Base-by-base conservation (phyloP, 345 rosid genomes). In the Eucalyptus tenuipes region DNA sequence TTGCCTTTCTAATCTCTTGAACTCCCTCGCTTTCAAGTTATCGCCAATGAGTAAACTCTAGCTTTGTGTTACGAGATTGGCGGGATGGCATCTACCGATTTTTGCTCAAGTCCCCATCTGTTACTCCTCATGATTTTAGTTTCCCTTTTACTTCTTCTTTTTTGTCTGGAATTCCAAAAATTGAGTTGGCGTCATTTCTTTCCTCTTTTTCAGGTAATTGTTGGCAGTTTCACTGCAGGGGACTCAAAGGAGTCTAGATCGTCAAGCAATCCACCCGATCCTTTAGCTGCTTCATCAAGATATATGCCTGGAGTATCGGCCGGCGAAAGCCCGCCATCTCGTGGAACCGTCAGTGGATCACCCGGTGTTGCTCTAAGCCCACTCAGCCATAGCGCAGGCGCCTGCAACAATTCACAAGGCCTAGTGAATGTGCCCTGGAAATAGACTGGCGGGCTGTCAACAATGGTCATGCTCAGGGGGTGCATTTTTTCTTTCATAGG, bases 361-460 rank as follows among this genome's bases (percentile, higher is more conserved):
- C 92, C 96, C 1, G 93, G 94, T 40, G 93, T 93, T 13, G 88
- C 91, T 57, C 93, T 91, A 11, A 94, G 95, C 91, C 96, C 96
- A 20, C 91, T 88, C 49, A 93, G 92, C 91, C 93, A 92, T 71
- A 90, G 89, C 79, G 64, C 93, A 2, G 92, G 92, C 29, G 93
- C 89, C 31, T 91, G 48, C 88, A 89, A 90, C 88, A 86, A 86
- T 49, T 91, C 90, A 13, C 94, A 89, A 24, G 90, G 90, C 86
- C 80, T 93, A 20, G 55, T 89, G 16, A 88, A 61, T 90, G 87
- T 91, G 52, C 90, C 91, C 17, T 94, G 96, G 96, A 93, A 94
- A 90, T 92, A 88, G 88, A 87, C 27, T 37, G 47, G 84, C 14
- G 5, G 29, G 47, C 24, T 22, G 27, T 22, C 47, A 4, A 75